phyloP scores from a whole-genome alignment of 495 filamentous ascomycete genomes.

The Tuber calosporum region DNA sequence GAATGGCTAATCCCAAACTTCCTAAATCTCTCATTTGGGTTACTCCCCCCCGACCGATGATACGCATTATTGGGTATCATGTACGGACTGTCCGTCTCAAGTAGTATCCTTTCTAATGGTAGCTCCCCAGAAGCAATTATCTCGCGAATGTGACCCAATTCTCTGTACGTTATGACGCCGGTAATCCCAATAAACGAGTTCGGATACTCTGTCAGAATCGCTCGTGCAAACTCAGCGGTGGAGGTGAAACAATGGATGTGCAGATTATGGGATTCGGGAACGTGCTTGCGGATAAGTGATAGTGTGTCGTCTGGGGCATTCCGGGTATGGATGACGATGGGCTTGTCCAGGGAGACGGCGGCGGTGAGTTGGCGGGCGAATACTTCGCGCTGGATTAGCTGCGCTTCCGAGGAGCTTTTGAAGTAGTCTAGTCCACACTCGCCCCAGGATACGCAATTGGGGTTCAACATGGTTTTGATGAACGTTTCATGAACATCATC shows the following conservation, averaged over 20 bases:
- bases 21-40: constrained; percentile 9
- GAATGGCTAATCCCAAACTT: constrained; percentile 25
- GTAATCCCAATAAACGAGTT: constrained; percentile 34
- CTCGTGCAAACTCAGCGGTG: constrained; percentile 12
- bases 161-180: constrained; percentile 27
- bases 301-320: constrained; percentile 31
- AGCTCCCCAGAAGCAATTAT: constrained; percentile 23
- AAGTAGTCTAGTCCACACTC: constrained; percentile 42
- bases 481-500: constrained; percentile 27
- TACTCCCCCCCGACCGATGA: constrained; percentile 12
- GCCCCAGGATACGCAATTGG: constrained; percentile 55
- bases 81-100: constrained; percentile 36
- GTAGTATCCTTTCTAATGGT: constrained; percentile 26
- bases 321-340: constrained; percentile 33
- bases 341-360: constrained; percentile 25
- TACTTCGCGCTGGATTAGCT: constrained; percentile 20
- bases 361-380: constrained; percentile 31
- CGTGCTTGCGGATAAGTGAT: constrained; percentile 18
- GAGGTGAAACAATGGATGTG: constrained; percentile 38
- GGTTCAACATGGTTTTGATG: constrained; percentile 49
- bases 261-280: constrained; percentile 27
- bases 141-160: background rate
- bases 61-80: constrained; percentile 32
- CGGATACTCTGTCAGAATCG: constrained; percentile 24
- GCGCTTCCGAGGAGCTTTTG: constrained; percentile 17